A percentile compares a stretch with the other conserved stretches of the same genome.
Conservation (phyloP, 192 early-diverging fungal genomes). For the Backusella macrospora region DNA sequence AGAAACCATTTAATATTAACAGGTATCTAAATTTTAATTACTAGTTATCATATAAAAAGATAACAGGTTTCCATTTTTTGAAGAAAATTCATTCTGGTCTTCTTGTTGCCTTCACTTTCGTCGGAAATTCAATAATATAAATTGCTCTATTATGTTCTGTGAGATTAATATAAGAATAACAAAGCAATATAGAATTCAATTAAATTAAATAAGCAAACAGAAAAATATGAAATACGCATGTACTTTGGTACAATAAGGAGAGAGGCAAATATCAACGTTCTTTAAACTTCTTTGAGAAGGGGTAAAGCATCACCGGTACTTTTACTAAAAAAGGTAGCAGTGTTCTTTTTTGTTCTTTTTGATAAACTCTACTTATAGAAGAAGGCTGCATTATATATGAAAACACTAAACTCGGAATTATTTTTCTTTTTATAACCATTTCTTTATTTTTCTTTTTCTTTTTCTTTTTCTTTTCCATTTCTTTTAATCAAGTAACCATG, state of each 20-base stretch:
- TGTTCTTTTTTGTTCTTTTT: slow-evolving; percentile 21
- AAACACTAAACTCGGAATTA: not conserved
- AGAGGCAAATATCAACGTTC: not conserved
- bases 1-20: no score
- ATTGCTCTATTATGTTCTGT: not conserved
- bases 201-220: not conserved
- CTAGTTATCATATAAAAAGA: no score
- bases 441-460: not conserved
- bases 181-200: not conserved
- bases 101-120: not conserved
- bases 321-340: not conserved
- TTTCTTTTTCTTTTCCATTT: not conserved
- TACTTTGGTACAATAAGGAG: not conserved
- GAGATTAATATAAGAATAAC: not conserved
- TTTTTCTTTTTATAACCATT: no score
- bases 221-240: not conserved
- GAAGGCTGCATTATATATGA: not conserved
- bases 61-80: no score
- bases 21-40: no score
- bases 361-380: not conserved
- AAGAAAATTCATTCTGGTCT: not conserved
- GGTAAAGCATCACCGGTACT: not conserved
- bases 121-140: not conserved
- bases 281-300: not conserved
- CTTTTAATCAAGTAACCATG: slow-evolving; percentile 8